These are phyloP conservation scores for Dictyostelium capitatum DNA, from an alignment of 78 protist species.

Conservation along the genomic window DNA sequence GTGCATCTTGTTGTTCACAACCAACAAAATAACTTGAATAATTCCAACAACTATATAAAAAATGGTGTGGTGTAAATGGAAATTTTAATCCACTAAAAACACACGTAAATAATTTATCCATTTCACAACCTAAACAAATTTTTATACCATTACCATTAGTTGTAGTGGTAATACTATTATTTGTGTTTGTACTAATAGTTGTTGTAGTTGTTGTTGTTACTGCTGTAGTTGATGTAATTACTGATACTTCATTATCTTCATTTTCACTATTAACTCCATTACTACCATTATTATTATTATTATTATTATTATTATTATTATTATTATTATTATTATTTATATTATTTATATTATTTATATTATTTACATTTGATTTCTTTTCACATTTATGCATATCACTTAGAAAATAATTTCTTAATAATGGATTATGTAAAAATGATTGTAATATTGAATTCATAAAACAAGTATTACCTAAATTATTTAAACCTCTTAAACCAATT, in stretches of 20 bases:
- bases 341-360: not conserved
- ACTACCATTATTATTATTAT: not conserved
- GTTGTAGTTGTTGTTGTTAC: not conserved
- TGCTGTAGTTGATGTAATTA: not conserved
- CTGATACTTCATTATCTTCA: not conserved
- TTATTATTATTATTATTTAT: not conserved
- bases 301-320: not conserved
- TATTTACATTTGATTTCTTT: conserved; percentile 6
- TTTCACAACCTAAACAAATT: conserved; percentile 87
- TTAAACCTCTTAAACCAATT: conserved; percentile 87
- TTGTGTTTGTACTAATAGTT: not conserved
- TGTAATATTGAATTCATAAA: conserved; percentile 89
- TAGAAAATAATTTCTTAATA: conserved; percentile 74
- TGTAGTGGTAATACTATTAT: conserved; percentile 14
- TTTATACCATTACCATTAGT: not conserved
- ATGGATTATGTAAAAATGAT: conserved; percentile 82
- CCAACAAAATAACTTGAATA: conserved; percentile 83
- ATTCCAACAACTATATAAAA: conserved; percentile 85
- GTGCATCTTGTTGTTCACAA: conserved; percentile 95
- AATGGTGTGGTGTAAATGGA: conserved; percentile 84
- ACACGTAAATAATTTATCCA: conserved; percentile 76
- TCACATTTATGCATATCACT: conserved; percentile 84
- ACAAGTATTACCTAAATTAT: conserved; percentile 91
- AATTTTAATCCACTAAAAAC: conserved; percentile 63
- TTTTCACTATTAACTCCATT: not conserved